Evolutionary conservation across 2,329 filamentous ascomycete species (phyloP).

Genomic region (Penicillium hordei): DNA sequence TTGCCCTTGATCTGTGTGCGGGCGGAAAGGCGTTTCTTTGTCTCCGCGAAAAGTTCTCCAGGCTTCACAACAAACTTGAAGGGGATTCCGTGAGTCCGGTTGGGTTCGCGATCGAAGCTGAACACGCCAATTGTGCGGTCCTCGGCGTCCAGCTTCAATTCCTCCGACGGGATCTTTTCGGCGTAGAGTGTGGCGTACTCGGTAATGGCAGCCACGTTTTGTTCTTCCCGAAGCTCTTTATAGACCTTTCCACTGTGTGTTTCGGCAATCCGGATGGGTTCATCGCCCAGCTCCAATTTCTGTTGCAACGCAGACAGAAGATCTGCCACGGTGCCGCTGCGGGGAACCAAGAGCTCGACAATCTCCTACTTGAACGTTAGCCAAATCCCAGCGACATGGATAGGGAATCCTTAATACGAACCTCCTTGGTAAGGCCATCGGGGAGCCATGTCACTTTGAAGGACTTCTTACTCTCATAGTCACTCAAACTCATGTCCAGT

Average conservation of each 20-base stretch:
- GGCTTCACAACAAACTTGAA: constrained; percentile 87
- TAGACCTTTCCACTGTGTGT: constrained; percentile 79
- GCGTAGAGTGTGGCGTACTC: constrained; percentile 83
- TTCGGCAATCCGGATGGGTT: constrained; percentile 77
- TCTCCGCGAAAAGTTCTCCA: constrained; percentile 83
- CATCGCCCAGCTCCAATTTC: constrained; percentile 76
- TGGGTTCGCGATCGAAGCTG: constrained; percentile 89
- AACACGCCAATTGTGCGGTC: constrained; percentile 75
- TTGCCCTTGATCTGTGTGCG: constrained; percentile 95
- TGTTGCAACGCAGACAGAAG: constrained; percentile 73
- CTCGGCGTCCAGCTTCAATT: constrained; percentile 60
- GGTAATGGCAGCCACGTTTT: constrained; percentile 75
- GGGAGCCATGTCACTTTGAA: constrained; percentile 81
- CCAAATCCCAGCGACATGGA: neutral
- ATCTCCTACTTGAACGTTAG: constrained; percentile 58
- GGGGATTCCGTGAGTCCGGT: constrained; percentile 79
- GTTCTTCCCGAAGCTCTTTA: constrained; percentile 69
- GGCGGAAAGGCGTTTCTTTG: constrained; percentile 90
- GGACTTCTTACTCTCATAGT: constrained; percentile 88
- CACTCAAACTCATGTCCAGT: constrained; percentile 87
- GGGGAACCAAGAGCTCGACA: constrained; percentile 81
- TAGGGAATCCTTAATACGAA: constrained; percentile 41
- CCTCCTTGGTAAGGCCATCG: constrained; percentile 89
- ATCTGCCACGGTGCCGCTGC: constrained; percentile 78
- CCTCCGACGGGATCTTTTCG: constrained; percentile 74